A percentile compares a stretch with the other conserved stretches of the same genome.
Conservation (phyloP, 257 asterid species). For the Capsicum rhomboideum region DNA sequence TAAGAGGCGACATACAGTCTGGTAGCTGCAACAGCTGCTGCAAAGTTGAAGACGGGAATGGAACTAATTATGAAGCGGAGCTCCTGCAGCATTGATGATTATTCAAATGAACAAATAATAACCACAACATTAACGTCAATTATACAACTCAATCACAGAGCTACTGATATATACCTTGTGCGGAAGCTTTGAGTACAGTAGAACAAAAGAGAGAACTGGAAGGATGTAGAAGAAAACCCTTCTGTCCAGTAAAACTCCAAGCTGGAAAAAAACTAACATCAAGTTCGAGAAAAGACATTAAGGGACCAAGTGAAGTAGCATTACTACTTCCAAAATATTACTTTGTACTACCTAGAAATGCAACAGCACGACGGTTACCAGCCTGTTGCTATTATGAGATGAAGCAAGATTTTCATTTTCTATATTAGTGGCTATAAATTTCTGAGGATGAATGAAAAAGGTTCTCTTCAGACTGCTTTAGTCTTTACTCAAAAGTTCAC, state of each 20-base stretch:
- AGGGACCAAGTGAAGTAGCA: neutral
- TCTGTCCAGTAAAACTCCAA: slow-evolving; percentile 76
- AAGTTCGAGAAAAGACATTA: slow-evolving; percentile 10
- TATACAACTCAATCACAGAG: neutral
- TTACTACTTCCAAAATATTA: neutral
- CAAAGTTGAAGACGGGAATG: slow-evolving; percentile 81
- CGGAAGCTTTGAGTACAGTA: slow-evolving; percentile 89
- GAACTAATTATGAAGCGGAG: slow-evolving; percentile 91
- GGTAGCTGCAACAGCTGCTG: slow-evolving; percentile 89
- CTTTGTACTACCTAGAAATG: neutral
- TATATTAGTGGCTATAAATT: neutral
- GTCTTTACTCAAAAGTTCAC: neutral
- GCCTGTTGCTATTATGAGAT: neutral
- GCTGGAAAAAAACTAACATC: slow-evolving; percentile 43
- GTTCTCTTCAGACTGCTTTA: neutral
- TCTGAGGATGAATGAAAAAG: neutral
- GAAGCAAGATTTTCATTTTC: neutral
- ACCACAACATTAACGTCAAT: slow-evolving; percentile 1
- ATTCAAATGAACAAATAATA: neutral
- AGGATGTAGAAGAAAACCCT: slow-evolving; percentile 49
- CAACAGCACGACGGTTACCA: neutral
- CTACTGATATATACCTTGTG: slow-evolving; percentile 60
- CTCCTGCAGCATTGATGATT: slow-evolving; percentile 56
- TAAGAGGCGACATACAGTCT: slow-evolving; percentile 56
- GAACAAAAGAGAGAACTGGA: slow-evolving; percentile 72